Evolutionary conservation across 208 protist species (phyloP).

Genomic region (Wallacemonas sp.): DNA sequence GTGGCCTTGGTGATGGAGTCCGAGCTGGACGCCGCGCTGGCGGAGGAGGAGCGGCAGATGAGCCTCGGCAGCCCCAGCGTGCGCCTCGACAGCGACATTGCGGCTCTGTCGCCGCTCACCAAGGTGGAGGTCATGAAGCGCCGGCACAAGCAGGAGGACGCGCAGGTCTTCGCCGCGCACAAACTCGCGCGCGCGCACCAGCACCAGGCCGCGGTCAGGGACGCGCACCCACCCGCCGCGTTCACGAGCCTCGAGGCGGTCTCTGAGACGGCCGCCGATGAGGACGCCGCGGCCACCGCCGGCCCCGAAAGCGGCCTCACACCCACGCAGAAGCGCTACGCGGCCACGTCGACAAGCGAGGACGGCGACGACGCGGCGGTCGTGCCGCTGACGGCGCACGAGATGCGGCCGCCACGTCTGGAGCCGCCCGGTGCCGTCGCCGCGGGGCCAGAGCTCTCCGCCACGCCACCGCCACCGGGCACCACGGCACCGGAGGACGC

Average conservation of each 20-base stretch:
- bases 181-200: background rate
- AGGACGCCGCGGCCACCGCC: background rate
- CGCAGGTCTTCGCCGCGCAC: background rate
- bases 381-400: conserved; percentile 9
- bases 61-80: background rate
- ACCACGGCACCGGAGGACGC: background rate
- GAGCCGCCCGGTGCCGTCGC: too few species aligned
- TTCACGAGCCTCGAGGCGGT: conserved; percentile 3
- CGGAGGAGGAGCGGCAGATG: background rate
- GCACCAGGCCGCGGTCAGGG: background rate
- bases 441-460: too few species aligned
- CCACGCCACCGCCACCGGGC: background rate
- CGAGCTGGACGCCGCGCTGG: conserved; percentile 10
- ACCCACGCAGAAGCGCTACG: too few species aligned
- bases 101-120: background rate
- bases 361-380: too few species aligned
- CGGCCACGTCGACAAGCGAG: too few species aligned
- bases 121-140: conserved; percentile 10
- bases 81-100: background rate
- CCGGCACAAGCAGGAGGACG: conserved; percentile 8
- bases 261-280: background rate
- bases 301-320: too few species aligned
- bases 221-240: background rate
- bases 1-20: conserved; percentile 16
- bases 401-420: background rate